These are phyloP conservation scores for Fusarium irregulare DNA, from an alignment of 2,329 filamentous ascomycete genomes.

Conservation along the genomic window DNA sequence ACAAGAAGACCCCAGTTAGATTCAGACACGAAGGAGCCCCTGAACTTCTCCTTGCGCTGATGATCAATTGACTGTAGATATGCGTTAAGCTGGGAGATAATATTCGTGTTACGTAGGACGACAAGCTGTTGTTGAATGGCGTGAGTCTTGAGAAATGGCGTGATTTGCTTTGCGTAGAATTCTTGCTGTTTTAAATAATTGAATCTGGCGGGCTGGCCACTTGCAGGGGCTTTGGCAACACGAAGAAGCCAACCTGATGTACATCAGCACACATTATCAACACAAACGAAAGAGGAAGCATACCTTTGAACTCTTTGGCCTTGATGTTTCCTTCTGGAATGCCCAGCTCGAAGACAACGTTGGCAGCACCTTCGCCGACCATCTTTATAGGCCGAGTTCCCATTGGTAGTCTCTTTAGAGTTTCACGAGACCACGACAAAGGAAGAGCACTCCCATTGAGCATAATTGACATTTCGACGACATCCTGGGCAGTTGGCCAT, in stretches of 20 bases:
- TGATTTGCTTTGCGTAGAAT: conserved; percentile 51
- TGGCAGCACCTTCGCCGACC: conserved; percentile 78
- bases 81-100: conserved; percentile 62
- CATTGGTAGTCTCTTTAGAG: conserved; percentile 50
- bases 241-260: conserved; percentile 52
- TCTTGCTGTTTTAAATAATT: conserved; percentile 54
- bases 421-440: conserved; percentile 41
- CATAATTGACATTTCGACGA: conserved; percentile 46
- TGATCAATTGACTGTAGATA: conserved; percentile 63
- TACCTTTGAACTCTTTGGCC: conserved; percentile 52
- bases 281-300: conserved; percentile 24
- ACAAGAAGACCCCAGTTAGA: conserved; percentile 76
- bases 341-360: conserved; percentile 75
- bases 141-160: conserved; percentile 50
- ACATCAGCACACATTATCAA: conserved; percentile 25
- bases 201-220: conserved; percentile 49
- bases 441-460: conserved; percentile 41
- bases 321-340: conserved; percentile 51
- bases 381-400: conserved; percentile 54
- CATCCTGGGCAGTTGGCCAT: conserved; percentile 46
- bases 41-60: conserved; percentile 58
- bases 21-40: conserved; percentile 62
- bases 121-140: conserved; percentile 55
- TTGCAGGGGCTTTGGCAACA: conserved; percentile 53
- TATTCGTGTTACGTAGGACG: conserved; percentile 50